Percentiles rank a stretch among this genome's conserved stretches.
phyloP scores from a whole-genome alignment of 1,139 yeast genomes.

The Lodderomyces elongisporus region DNA sequence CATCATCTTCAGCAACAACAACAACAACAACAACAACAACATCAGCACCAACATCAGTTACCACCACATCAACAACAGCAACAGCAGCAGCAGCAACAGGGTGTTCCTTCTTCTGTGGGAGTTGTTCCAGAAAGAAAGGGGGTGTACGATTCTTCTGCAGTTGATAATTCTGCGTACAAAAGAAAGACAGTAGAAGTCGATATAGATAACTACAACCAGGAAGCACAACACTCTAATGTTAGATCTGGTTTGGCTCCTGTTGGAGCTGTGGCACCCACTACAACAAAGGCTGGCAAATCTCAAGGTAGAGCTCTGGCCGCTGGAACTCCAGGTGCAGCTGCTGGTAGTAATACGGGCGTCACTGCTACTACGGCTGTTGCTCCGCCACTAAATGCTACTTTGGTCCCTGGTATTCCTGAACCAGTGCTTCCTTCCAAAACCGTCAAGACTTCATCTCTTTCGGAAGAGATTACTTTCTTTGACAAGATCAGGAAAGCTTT shows the following conservation, averaged over 20 bases:
- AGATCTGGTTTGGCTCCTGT: constrained; percentile 33
- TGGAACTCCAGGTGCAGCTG: not conserved
- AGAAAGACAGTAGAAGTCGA: constrained; percentile 8
- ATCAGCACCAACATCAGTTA: no score
- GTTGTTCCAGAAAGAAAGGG: constrained; percentile 1
- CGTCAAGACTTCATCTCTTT: constrained; percentile 51
- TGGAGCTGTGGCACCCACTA: constrained; percentile 8
- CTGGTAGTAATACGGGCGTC: not conserved
- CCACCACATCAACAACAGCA: not conserved
- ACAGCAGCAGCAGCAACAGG: constrained; percentile 3
- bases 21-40: not conserved
- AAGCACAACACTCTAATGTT: constrained; percentile 52
- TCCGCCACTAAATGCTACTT: constrained; percentile 49
- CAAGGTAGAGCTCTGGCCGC: constrained; percentile 10
- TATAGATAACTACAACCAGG: constrained; percentile 31
- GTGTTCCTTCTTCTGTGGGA: not conserved
- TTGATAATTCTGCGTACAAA: not conserved
- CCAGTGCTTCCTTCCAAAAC: constrained; percentile 66
- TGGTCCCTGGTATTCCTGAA: constrained; percentile 83
- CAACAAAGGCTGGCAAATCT: constrained; percentile 7
- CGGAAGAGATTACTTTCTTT: constrained; percentile 84
- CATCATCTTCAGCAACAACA: not conserved
- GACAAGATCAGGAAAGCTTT: constrained; percentile 88
- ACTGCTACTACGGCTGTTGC: constrained; percentile 6
- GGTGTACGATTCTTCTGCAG: not conserved